Conservation (phyloP, 208 protist genomes). For the Blastocrithidia nonstop region DNA sequence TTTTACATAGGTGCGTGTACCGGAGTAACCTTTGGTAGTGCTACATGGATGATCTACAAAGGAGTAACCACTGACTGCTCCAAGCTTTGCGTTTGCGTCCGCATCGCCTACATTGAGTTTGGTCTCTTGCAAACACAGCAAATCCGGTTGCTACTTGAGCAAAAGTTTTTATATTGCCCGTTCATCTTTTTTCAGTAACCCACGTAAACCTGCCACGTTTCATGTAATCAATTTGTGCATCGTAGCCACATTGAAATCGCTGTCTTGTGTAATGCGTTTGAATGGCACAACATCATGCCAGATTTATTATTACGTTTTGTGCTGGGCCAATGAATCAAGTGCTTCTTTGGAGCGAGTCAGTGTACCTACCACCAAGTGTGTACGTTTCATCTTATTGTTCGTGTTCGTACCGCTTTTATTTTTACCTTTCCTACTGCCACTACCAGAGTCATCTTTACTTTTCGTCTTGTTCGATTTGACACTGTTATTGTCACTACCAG, state of each 20-base stretch:
- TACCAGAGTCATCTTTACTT: too few species aligned
- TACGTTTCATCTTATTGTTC: too few species aligned
- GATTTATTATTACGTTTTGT: constrained; percentile 40
- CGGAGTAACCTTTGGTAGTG: constrained; percentile 80
- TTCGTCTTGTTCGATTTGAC: too few species aligned
- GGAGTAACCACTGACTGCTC: constrained; percentile 53
- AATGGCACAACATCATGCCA: constrained; percentile 50
- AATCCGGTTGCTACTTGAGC: constrained; percentile 47
- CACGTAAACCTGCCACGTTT: constrained; percentile 87
- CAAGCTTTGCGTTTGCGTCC: constrained; percentile 27
- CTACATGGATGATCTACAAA: constrained; percentile 57
- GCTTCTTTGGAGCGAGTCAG: constrained; percentile 17
- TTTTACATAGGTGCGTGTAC: constrained; percentile 68
- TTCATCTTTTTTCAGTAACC: constrained; percentile 58
- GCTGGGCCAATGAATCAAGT: constrained; percentile 13
- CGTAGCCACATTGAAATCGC: constrained; percentile 29
- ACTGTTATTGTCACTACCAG: too few species aligned
- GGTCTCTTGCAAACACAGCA: constrained; percentile 89
- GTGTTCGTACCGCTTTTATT: too few species aligned
- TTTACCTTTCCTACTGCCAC: too few species aligned
- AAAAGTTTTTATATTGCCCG: constrained; percentile 33
- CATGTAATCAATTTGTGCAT: constrained; percentile 86
- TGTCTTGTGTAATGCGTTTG: constrained; percentile 17
- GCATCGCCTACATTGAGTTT: constrained; percentile 67
- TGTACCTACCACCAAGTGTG: constrained; percentile 5